These are phyloP conservation scores for Penicillium argentinense DNA, from an alignment of 495 filamentous ascomycete species.

Conservation along the genomic window DNA sequence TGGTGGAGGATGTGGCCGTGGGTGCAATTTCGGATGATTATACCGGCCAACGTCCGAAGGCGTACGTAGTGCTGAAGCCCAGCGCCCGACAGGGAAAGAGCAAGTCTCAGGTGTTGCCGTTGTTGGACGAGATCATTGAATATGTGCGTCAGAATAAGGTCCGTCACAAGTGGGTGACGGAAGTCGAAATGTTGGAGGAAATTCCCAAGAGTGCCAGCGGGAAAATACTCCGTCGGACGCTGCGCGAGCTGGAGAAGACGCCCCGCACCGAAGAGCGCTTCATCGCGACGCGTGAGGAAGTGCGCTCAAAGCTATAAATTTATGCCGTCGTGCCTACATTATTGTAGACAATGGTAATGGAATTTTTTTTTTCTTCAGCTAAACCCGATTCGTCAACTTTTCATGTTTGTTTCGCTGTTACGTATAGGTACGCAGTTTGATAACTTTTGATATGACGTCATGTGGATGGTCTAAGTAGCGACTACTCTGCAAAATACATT, in stretches of 20 bases:
- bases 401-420: too few species aligned
- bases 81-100: constrained; percentile 13
- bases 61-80: constrained; percentile 56
- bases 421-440: too few species aligned
- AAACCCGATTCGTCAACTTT: too few species aligned
- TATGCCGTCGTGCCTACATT: too few species aligned
- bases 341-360: too few species aligned
- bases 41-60: constrained; percentile 64
- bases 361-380: too few species aligned
- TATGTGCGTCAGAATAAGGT: constrained; percentile 63
- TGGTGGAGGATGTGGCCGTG: constrained; percentile 62
- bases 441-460: too few species aligned
- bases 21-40: constrained; percentile 58
- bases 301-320: constrained; percentile 41
- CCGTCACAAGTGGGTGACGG: constrained; percentile 66
- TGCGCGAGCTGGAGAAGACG: constrained; percentile 42
- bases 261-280: constrained; percentile 21
- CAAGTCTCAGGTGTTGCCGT: constrained; percentile 20
- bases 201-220: constrained; percentile 69
- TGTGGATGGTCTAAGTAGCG: too few species aligned
- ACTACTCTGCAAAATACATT: too few species aligned
- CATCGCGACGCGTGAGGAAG: constrained; percentile 37
- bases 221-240: constrained; percentile 63
- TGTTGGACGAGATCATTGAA: constrained; percentile 44
- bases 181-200: constrained; percentile 59